These are phyloP conservation scores for Apiosordaria backusii DNA, from an alignment of 495 filamentous ascomycete species.

Conservation along the genomic window DNA sequence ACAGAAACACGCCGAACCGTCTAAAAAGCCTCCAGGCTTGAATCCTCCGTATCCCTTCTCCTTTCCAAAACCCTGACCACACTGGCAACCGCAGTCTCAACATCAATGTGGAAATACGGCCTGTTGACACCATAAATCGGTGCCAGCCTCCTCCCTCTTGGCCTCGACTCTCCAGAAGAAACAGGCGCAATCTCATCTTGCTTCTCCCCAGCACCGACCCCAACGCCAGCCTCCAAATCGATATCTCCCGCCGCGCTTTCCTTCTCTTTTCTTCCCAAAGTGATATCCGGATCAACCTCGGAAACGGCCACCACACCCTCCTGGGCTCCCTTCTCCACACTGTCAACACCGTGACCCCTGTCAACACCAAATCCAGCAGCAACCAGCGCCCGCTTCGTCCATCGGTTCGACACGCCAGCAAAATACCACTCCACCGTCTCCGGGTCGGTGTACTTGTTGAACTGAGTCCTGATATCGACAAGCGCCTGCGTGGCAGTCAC, in stretches of 20 bases:
- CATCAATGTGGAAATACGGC: slow-evolving; percentile 52
- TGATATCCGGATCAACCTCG: slow-evolving; percentile 4
- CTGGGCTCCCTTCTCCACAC: slow-evolving; percentile 9
- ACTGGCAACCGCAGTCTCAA: slow-evolving; percentile 70
- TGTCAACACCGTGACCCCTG: not conserved
- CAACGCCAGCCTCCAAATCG: slow-evolving; percentile 24
- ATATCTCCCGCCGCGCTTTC: not conserved
- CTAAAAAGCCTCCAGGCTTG: not conserved
- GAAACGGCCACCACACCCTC: slow-evolving; percentile 25
- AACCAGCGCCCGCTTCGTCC: slow-evolving; percentile 47
- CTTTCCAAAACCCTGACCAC: slow-evolving; percentile 17
- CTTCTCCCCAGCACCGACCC: slow-evolving; percentile 1
- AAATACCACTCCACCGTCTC: slow-evolving; percentile 52
- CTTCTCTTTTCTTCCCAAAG: not conserved
- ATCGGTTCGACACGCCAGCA: slow-evolving; percentile 45
- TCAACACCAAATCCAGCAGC: slow-evolving; percentile 46
- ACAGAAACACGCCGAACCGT: not conserved
- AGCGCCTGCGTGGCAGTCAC: slow-evolving; percentile 48
- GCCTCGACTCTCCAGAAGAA: not conserved
- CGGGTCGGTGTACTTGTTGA: slow-evolving; percentile 47
- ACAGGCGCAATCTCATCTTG: slow-evolving; percentile 15
- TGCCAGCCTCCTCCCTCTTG: slow-evolving; percentile 20
- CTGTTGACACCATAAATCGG: slow-evolving; percentile 47
- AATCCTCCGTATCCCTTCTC: not conserved
- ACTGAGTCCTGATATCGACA: slow-evolving; percentile 47